Conservation (phyloP, 2,329 filamentous ascomycete genomes). For the Pseudogymnoascus sp. region DNA sequence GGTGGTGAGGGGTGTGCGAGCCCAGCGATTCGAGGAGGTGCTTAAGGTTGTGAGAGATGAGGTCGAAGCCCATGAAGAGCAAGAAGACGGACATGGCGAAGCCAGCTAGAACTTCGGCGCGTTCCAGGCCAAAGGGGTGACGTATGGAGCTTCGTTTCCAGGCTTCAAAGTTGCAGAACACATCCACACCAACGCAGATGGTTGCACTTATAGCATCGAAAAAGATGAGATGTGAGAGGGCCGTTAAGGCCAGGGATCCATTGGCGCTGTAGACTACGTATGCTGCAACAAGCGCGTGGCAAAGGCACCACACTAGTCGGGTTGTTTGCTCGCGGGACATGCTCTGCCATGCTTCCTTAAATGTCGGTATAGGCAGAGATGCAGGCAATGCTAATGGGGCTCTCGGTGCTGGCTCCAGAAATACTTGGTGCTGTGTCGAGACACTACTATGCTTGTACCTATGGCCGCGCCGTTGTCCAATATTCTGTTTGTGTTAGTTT, state of each 20-base stretch:
- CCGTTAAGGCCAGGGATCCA: conserved; percentile 83
- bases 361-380: conserved; percentile 83
- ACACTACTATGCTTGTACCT: conserved; percentile 97
- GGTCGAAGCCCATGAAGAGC: conserved; percentile 93
- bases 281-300: conserved; percentile 73
- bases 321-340: conserved; percentile 83
- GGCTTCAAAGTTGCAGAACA: conserved; percentile 93
- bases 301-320: conserved; percentile 80
- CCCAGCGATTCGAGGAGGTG: conserved; percentile 73
- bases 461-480: conserved; percentile 87
- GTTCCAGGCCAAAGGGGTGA: conserved; percentile 86
- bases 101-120: conserved; percentile 86
- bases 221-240: conserved; percentile 84
- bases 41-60: conserved; percentile 88
- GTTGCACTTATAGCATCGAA: conserved; percentile 91
- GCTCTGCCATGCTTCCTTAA: conserved; percentile 77
- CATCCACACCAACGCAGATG: conserved; percentile 85
- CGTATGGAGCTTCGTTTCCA: conserved; percentile 90
- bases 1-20: conserved; percentile 65
- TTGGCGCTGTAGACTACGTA: conserved; percentile 81
- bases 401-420: conserved; percentile 80
- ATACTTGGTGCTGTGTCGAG: conserved; percentile 82
- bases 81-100: conserved; percentile 95
- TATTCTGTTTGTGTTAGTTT: conserved; percentile 49
- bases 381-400: conserved; percentile 84